phyloP scores from a whole-genome alignment of 768 basidiomycete genomes.

The Phallus indusiatus region DNA sequence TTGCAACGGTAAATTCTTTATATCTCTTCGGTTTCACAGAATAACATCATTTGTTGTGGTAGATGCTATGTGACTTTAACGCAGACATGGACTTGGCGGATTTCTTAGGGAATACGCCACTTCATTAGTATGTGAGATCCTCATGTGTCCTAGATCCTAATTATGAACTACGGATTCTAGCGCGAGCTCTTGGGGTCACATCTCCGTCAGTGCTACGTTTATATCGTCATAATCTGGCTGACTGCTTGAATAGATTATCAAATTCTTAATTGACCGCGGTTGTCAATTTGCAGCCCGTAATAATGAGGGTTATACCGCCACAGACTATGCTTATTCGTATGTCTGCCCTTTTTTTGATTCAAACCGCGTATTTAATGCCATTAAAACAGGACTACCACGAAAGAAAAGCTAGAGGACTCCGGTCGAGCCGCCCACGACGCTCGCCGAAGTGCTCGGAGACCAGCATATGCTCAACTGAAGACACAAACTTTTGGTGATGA shows the following conservation, averaged over 20 bases:
- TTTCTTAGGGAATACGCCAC: constrained; percentile 82
- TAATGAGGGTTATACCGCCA: constrained; percentile 84
- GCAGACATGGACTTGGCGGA: constrained; percentile 88
- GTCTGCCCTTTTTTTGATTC: constrained; percentile 20
- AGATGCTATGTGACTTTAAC: constrained; percentile 88
- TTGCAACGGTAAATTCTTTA: constrained; percentile 59
- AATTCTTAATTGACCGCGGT: constrained; percentile 80
- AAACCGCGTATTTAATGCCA: constrained; percentile 13
- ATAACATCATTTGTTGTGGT: not conserved
- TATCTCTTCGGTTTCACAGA: not conserved
- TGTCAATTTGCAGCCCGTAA: constrained; percentile 79
- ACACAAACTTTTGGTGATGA: constrained; percentile 2
- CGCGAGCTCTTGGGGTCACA: constrained; percentile 82
- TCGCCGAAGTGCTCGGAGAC: constrained; percentile 55
- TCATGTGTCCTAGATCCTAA: constrained; percentile 2
- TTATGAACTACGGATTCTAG: constrained; percentile 26
- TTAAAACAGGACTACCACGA: constrained; percentile 40
- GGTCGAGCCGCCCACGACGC: constrained; percentile 64
- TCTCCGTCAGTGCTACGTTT: constrained; percentile 44
- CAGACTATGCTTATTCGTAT: constrained; percentile 88
- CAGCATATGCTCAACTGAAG: constrained; percentile 44
- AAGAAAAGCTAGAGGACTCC: constrained; percentile 71
- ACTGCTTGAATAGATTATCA: constrained; percentile 48
- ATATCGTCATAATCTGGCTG: constrained; percentile 12
- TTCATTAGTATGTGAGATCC: constrained; percentile 70